phyloP scores from a whole-genome alignment of 1,284 basidiomycete species.

The Apiotrichum veenhuisii region DNA sequence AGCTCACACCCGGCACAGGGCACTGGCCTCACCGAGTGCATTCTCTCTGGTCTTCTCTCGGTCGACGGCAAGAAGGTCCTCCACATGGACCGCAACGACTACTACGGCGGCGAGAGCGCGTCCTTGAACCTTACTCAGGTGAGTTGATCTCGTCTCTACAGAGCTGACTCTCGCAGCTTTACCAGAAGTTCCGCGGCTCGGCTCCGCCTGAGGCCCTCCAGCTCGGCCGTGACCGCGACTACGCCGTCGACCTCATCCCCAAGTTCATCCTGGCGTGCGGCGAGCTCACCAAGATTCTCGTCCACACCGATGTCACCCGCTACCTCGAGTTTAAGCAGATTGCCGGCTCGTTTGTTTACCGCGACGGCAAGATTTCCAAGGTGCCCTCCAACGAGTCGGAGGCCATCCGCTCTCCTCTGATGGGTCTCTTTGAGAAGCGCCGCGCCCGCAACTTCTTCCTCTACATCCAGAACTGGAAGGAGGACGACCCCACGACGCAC shows the following conservation, averaged over 20 bases:
- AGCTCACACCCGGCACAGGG: constrained; percentile 52
- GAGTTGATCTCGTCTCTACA: constrained; percentile 25
- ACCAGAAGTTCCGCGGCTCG: constrained; percentile 77
- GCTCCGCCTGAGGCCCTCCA: constrained; percentile 60
- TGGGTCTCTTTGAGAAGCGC: constrained; percentile 98
- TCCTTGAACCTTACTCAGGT: constrained; percentile 97
- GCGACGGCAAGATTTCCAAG: constrained; percentile 95
- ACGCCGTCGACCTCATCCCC: constrained; percentile 88
- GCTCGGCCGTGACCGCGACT: constrained; percentile 90
- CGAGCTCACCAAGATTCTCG: constrained; percentile 95
- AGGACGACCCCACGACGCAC: constrained; percentile 89
- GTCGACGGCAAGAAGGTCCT: constrained; percentile 99
- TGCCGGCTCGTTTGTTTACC: constrained; percentile 95
- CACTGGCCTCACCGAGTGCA: constrained; percentile 96
- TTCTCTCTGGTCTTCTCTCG: constrained; percentile 91
- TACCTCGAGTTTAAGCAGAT: constrained; percentile 99
- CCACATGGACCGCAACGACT: constrained; percentile 99
- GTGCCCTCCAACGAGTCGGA: constrained; percentile 98
- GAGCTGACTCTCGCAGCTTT: constrained; percentile 60
- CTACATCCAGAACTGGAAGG: constrained; percentile 93
- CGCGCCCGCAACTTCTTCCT: constrained; percentile 98
- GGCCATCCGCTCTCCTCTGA: constrained; percentile 87
- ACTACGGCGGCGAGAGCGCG: constrained; percentile 97
- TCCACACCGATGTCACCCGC: constrained; percentile 97
- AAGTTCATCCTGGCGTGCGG: constrained; percentile 99